phyloP scores from a whole-genome alignment of 148 eudicot genomes.

The Euryodendron excelsum region DNA sequence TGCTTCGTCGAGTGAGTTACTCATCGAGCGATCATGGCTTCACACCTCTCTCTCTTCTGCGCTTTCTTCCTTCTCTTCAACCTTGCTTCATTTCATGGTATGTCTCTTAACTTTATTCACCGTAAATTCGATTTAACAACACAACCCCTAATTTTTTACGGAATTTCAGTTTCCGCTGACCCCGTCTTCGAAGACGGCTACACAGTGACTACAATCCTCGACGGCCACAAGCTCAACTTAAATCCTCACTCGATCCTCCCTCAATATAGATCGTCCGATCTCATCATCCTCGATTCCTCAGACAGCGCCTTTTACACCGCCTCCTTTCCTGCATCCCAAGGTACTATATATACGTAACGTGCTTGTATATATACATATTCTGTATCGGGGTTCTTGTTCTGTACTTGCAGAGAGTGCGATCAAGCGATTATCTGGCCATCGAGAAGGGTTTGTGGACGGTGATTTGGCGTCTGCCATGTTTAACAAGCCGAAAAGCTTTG shows the following conservation, averaged over 20 bases:
- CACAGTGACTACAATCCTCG: constrained; percentile 56
- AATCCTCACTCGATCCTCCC: constrained; percentile 47
- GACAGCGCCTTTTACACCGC: constrained; percentile 49
- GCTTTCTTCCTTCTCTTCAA: no score
- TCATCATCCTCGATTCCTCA: constrained; percentile 56
- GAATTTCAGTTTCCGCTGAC: constrained; percentile 28
- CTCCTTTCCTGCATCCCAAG: constrained; percentile 40
- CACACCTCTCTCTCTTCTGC: no score
- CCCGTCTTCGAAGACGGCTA: constrained; percentile 66
- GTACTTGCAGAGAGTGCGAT: constrained; percentile 43
- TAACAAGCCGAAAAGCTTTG: constrained; percentile 61
- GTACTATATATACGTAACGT: constrained; percentile 26
- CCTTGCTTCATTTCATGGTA: no score
- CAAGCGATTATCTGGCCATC: constrained; percentile 48
- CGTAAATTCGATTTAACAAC: no score
- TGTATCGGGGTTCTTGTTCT: not conserved
- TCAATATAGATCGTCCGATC: constrained; percentile 32
- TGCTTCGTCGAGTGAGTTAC: no score
- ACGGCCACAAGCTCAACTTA: constrained; percentile 49
- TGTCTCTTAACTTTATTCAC: no score
- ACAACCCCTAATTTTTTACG: no score
- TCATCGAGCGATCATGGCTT: no score
- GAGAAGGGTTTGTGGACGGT: constrained; percentile 58
- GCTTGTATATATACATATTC: not conserved
- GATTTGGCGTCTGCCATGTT: constrained; percentile 50